Percentiles rank a stretch among this genome's conserved stretches.
Conservation (phyloP, 2,329 filamentous ascomycete genomes). For the Colletotrichum aenigma region DNA sequence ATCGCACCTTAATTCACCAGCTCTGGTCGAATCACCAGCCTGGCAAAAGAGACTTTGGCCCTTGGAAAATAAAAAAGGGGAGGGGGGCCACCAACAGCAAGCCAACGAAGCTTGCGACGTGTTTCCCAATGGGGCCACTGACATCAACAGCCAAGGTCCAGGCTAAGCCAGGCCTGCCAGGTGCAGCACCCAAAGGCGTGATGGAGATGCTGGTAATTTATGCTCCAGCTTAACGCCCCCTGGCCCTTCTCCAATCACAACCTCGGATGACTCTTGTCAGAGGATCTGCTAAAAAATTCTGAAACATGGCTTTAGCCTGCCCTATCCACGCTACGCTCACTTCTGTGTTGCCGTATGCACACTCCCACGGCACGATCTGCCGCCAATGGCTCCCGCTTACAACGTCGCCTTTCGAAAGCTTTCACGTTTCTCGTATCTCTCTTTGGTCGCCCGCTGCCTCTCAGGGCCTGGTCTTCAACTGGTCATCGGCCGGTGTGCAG, state of each 20-base stretch:
- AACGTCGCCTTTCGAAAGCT: background rate
- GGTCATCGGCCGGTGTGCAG: background rate
- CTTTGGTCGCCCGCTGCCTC: background rate
- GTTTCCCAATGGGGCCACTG: conserved; percentile 9
- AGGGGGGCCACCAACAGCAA: background rate
- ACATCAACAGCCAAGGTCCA: conserved; percentile 10
- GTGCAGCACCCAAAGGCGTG: conserved; percentile 7
- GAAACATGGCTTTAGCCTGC: conserved; percentile 16
- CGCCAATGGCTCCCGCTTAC: conserved; percentile 5
- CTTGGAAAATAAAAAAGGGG: background rate
- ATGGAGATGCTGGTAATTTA: conserved; percentile 18
- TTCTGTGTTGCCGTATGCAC: background rate
- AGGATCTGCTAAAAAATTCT: conserved; percentile 16
- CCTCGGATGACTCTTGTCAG: conserved; percentile 19
- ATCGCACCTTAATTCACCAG: background rate
- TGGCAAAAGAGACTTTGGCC: conserved; percentile 2
- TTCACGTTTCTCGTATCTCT: background rate
- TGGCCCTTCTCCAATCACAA: conserved; percentile 8
- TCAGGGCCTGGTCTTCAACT: background rate
- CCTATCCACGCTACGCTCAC: background rate
- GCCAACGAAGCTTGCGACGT: conserved; percentile 16
- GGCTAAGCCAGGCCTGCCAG: conserved; percentile 1
- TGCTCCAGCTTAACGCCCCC: conserved; percentile 10
- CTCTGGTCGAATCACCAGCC: conserved; percentile 4
- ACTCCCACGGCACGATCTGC: conserved; percentile 16